Percentiles rank a stretch among this genome's conserved stretches.
These are phyloP conservation scores for Fragaria nilgerrensis DNA, from an alignment of 306 rosid genomes.

Conservation along the genomic window DNA sequence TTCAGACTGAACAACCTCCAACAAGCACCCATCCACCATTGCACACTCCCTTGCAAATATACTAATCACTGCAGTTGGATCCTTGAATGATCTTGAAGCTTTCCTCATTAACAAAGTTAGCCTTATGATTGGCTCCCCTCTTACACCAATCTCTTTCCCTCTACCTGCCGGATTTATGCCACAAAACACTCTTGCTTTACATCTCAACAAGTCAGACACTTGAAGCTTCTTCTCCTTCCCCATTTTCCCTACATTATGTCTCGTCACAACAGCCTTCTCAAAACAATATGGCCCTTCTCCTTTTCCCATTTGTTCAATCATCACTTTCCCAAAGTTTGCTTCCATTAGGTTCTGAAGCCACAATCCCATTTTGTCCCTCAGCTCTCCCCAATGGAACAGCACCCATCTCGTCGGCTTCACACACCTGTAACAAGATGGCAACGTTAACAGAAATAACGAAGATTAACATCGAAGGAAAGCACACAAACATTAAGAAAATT, in stretches of 20 bases:
- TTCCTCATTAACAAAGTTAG: conserved; percentile 34
- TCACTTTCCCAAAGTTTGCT: conserved; percentile 24
- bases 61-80: conserved; percentile 21
- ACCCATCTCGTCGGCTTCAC: conserved; percentile 29
- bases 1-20: conserved; percentile 33
- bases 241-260: conserved; percentile 35
- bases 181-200: conserved; percentile 32
- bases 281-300: conserved; percentile 31
- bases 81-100: conserved; percentile 34
- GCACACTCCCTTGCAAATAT: conserved; percentile 31
- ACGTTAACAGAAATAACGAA: background rate
- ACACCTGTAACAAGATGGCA: background rate
- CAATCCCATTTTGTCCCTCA: conserved; percentile 24
- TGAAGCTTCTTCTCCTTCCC: conserved; percentile 26
- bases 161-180: conserved; percentile 16
- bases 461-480: background rate
- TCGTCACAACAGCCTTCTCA: conserved; percentile 37
- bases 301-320: conserved; percentile 6
- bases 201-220: conserved; percentile 33
- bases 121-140: conserved; percentile 30
- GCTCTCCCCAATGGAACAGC: conserved; percentile 37
- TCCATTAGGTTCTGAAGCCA: conserved; percentile 29
- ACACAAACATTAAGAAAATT: background rate
- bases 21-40: conserved; percentile 21
- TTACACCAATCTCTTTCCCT: conserved; percentile 18